Percentiles rank a stretch among this genome's conserved stretches.
Conservation (phyloP, 2,329 filamentous ascomycete species). For the Aureobasidium sp. region DNA sequence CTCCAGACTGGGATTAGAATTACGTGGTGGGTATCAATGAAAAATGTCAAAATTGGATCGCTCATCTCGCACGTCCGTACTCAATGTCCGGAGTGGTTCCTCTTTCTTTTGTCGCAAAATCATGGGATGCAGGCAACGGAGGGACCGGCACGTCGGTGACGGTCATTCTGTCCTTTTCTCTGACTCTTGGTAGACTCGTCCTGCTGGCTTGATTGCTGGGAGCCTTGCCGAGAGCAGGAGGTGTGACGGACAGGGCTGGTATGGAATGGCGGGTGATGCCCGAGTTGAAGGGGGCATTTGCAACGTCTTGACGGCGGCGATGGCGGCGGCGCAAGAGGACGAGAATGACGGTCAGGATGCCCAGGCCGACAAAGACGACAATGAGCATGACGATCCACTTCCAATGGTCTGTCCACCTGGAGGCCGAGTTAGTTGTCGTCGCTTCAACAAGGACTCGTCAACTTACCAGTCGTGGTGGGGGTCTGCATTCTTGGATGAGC, state of each 20-base stretch:
- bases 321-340: slow-evolving; percentile 68
- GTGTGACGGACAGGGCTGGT: slow-evolving; percentile 11
- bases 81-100: not conserved
- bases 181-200: slow-evolving; percentile 13
- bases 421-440: not conserved
- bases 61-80: not conserved
- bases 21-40: slow-evolving; percentile 4
- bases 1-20: not conserved
- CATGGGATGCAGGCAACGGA: not conserved
- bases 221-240: not conserved
- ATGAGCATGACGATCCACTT: slow-evolving; percentile 79
- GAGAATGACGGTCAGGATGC: slow-evolving; percentile 58
- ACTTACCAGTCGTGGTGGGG: slow-evolving; percentile 21
- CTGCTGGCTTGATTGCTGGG: slow-evolving; percentile 14
- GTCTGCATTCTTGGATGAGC: slow-evolving; percentile 18
- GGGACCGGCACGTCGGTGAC: slow-evolving; percentile 2
- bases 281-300: slow-evolving; percentile 29
- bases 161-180: slow-evolving; percentile 15
- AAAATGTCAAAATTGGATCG: not conserved
- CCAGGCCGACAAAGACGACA: slow-evolving; percentile 63
- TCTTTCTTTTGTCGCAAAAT: slow-evolving; percentile 6
- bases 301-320: slow-evolving; percentile 57
- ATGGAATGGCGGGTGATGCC: slow-evolving; percentile 29
- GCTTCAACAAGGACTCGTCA: not conserved
- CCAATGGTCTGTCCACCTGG: slow-evolving; percentile 62